phyloP scores from a whole-genome alignment of 202 grass and related monocot genomes.

The Hordeum pubiflorum region DNA sequence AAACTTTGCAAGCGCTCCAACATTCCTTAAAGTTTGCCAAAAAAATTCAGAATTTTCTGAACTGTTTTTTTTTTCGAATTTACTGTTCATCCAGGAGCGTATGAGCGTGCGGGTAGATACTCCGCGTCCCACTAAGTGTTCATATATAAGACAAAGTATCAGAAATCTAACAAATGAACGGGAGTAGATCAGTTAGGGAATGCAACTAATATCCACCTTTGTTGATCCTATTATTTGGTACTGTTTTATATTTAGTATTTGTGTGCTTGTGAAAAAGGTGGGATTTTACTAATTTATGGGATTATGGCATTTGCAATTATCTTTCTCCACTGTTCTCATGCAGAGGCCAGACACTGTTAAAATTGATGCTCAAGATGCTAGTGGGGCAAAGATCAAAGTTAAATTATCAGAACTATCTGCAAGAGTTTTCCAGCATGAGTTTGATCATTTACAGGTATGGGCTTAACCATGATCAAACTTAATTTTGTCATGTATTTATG shows the following conservation, averaged over 20 bases:
- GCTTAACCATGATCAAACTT: slow-evolving; percentile 35
- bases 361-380: slow-evolving; percentile 80
- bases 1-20: too few species aligned
- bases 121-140: background rate
- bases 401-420: slow-evolving; percentile 70
- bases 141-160: background rate
- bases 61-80: too few species aligned
- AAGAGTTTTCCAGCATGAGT: slow-evolving; percentile 96
- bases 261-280: background rate
- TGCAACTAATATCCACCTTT: background rate
- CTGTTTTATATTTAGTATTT: slow-evolving; percentile 3
- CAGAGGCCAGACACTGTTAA: slow-evolving; percentile 91
- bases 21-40: too few species aligned
- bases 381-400: slow-evolving; percentile 70
- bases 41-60: too few species aligned
- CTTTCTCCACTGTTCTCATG: slow-evolving; percentile 9
- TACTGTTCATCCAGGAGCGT: too few species aligned
- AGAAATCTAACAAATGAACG: background rate
- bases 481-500: slow-evolving; percentile 40
- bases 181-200: background rate
- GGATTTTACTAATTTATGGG: background rate
- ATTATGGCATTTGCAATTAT: background rate
- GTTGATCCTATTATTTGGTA: background rate
- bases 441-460: slow-evolving; percentile 82
- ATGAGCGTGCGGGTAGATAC: too few species aligned